Evolutionary conservation across 495 filamentous ascomycete species (phyloP).

Genomic region (Evernia prunastri): DNA sequence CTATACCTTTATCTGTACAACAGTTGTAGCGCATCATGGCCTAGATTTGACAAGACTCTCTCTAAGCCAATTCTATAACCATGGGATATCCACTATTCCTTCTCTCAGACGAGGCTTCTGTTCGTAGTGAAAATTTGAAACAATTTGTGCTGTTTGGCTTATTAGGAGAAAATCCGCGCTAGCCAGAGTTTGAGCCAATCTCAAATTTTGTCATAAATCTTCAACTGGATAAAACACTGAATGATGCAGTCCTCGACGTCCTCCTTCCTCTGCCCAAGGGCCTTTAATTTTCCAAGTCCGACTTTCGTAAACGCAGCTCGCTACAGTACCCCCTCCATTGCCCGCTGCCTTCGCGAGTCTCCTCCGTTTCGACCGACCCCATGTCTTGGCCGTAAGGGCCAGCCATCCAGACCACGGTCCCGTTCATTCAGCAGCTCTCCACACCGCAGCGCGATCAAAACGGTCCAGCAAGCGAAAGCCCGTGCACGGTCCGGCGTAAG

Average conservation of each 20-base stretch:
- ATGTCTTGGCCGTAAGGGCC: background rate
- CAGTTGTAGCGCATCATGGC: background rate
- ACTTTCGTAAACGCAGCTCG: background rate
- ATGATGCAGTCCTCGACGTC: background rate
- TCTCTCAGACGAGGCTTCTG: background rate
- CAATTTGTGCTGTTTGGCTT: background rate
- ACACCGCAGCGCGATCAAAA: conserved; percentile 19
- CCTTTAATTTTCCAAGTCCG: background rate
- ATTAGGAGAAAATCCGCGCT: background rate
- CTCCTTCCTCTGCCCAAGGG: conserved; percentile 15
- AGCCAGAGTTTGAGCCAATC: background rate
- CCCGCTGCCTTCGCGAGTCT: conserved; percentile 8
- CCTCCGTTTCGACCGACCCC: background rate
- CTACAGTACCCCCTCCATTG: background rate
- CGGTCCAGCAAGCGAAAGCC: conserved; percentile 19
- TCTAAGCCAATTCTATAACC: background rate
- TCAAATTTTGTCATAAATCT: background rate
- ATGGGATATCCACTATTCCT: background rate
- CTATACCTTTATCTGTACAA: conserved; percentile 1
- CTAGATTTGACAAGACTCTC: background rate
- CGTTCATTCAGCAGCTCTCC: conserved; percentile 16
- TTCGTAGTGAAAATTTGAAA: background rate
- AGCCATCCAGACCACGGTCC: background rate
- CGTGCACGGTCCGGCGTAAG: conserved; percentile 33
- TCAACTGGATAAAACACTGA: background rate